Conservation (phyloP, 306 rosid genomes). For the Castanospermum australe region DNA sequence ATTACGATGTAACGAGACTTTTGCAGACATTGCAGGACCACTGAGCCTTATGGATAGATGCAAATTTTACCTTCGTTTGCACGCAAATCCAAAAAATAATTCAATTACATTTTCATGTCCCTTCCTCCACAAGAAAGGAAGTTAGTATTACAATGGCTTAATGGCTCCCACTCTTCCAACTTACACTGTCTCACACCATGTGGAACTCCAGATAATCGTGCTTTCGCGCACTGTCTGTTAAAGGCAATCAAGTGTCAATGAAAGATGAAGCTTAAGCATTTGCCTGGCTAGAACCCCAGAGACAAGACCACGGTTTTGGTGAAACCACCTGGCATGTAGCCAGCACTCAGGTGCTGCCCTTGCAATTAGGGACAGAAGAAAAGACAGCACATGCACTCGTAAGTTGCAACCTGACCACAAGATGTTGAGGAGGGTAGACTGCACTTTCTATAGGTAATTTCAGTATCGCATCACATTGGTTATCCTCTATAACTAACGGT, state of each 20-base stretch:
- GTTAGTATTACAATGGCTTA: neutral
- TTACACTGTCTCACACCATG: neutral
- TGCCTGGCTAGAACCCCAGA: neutral
- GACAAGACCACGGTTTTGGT: conserved; percentile 24
- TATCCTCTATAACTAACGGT: neutral
- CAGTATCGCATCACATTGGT: neutral
- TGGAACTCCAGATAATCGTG: conserved; percentile 8
- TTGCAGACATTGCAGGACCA: neutral
- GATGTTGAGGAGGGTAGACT: neutral
- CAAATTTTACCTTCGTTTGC: neutral
- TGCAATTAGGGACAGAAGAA: conserved; percentile 7
- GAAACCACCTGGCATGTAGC: neutral
- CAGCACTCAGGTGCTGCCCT: conserved; percentile 11
- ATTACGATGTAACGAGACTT: neutral
- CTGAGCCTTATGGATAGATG: neutral
- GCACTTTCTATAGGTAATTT: neutral
- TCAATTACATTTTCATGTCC: neutral
- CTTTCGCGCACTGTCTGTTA: conserved; percentile 14
- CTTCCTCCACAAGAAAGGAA: conserved; percentile 25
- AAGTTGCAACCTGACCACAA: neutral
- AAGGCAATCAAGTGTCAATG: conserved; percentile 8
- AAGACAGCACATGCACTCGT: conserved; percentile 17
- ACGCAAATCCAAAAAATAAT: conserved; percentile 19
- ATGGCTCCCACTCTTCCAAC: neutral
- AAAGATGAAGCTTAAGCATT: neutral